A percentile compares a stretch with the other conserved stretches of the same genome.
Conservation (phyloP, 495 filamentous ascomycete genomes). For the Trichoderma gamsii region DNA sequence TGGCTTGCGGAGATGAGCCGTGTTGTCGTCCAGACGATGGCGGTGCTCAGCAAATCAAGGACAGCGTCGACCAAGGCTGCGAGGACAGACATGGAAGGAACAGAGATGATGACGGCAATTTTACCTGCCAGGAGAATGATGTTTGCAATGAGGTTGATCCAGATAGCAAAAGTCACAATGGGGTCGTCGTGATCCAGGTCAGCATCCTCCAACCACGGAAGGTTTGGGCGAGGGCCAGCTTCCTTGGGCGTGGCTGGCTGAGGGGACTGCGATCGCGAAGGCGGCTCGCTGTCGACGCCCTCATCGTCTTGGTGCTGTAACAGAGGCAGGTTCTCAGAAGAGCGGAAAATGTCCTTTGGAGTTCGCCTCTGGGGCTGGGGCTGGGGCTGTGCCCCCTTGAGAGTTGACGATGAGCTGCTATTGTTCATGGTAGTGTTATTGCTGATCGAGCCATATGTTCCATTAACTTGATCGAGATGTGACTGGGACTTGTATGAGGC, state of each 20-base stretch:
- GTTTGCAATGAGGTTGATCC: conserved; percentile 82
- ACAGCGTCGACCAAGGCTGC: conserved; percentile 84
- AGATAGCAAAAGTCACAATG: conserved; percentile 74
- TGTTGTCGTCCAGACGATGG: conserved; percentile 83
- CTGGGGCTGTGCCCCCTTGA: conserved; percentile 38
- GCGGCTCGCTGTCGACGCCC: conserved; percentile 32
- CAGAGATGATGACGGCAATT: conserved; percentile 68
- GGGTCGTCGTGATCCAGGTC: conserved; percentile 57
- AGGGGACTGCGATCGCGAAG: conserved; percentile 23
- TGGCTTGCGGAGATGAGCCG: conserved; percentile 53
- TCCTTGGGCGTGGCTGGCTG: conserved; percentile 20
- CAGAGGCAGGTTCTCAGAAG: conserved; percentile 62
- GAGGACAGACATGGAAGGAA: conserved; percentile 79
- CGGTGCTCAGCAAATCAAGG: conserved; percentile 79
- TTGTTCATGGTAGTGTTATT: not conserved
- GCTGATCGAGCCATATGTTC: conserved; percentile 14
- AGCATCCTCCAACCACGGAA: conserved; percentile 49
- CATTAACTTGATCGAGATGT: not conserved
- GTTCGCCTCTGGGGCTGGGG: conserved; percentile 60
- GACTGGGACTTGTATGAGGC: conserved; percentile 11
- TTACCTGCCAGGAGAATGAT: conserved; percentile 70
- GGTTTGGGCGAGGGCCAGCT: conserved; percentile 35
- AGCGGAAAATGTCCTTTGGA: conserved; percentile 73
- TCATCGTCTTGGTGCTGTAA: conserved; percentile 32
- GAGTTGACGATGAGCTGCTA: conserved; percentile 14